A percentile compares a stretch with the other conserved stretches of the same genome.
Evolutionary conservation across 2,329 filamentous ascomycete genomes (phyloP).

Genomic region (Nigrograna mackinnonii): DNA sequence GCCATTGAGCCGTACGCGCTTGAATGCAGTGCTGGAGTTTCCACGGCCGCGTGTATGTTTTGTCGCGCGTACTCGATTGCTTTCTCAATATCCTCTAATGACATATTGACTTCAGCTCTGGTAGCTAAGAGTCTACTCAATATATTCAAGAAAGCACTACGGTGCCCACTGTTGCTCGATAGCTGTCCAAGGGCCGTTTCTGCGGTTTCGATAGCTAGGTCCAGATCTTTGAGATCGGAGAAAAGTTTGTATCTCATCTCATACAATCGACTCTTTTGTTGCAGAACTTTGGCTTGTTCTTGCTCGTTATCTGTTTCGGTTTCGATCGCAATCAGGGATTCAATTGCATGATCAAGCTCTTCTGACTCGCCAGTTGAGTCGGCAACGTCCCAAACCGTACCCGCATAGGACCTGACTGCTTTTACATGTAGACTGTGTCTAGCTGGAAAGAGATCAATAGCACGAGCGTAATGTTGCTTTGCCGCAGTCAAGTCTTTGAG

Average conservation of each 20-base stretch:
- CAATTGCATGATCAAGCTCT: not conserved
- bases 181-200: not conserved
- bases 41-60: not conserved
- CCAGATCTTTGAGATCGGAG: constrained; percentile 1
- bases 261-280: constrained; percentile 1
- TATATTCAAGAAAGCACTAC: not conserved
- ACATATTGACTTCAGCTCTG: not conserved
- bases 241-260: not conserved
- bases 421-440: not conserved
- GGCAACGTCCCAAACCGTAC: not conserved
- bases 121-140: not conserved
- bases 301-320: not conserved
- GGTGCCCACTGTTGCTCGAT: not conserved
- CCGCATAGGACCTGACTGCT: not conserved
- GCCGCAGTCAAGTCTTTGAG: not conserved
- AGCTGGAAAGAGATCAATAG: not conserved
- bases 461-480: not conserved
- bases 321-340: not conserved
- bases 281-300: not conserved
- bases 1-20: not conserved
- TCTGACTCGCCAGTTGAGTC: constrained; percentile 1
- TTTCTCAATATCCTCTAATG: constrained; percentile 4
- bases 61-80: constrained; percentile 8
- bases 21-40: not conserved
- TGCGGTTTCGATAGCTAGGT: not conserved